phyloP scores from a whole-genome alignment of 2,329 filamentous ascomycete genomes.

The Rhynchosporium graminicola region DNA sequence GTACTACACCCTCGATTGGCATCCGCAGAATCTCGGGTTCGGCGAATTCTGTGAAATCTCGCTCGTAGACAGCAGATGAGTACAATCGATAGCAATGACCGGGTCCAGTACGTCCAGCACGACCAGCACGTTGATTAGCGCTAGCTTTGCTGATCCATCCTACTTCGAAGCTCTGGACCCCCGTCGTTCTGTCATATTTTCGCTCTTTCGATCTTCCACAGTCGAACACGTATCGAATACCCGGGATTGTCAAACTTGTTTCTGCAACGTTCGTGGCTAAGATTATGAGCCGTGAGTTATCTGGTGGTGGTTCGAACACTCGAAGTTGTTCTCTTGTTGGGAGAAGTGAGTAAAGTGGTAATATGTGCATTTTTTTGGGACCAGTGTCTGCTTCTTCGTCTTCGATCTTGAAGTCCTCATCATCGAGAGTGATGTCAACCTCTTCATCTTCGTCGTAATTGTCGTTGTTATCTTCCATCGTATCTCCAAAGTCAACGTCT shows the following conservation, averaged over 20 bases:
- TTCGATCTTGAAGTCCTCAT: slow-evolving; percentile 56
- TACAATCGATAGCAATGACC: slow-evolving; percentile 96
- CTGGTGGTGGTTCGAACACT: slow-evolving; percentile 83
- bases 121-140: slow-evolving; percentile 86
- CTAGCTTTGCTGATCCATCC: slow-evolving; percentile 98
- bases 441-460: slow-evolving; percentile 58
- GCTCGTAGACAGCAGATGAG: slow-evolving; percentile 89
- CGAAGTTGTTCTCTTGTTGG: slow-evolving; percentile 87
- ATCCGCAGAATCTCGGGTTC: slow-evolving; percentile 88
- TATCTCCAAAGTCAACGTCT: slow-evolving; percentile 79
- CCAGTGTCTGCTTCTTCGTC: slow-evolving; percentile 68
- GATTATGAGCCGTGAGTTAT: slow-evolving; percentile 81
- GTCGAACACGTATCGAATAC: slow-evolving; percentile 94
- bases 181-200: slow-evolving; percentile 81
- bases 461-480: slow-evolving; percentile 55
- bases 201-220: slow-evolving; percentile 91
- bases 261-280: slow-evolving; percentile 96
- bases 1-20: slow-evolving; percentile 87
- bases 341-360: slow-evolving; percentile 92
- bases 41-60: slow-evolving; percentile 82
- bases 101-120: slow-evolving; percentile 91
- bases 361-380: slow-evolving; percentile 75
- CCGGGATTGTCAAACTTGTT: slow-evolving; percentile 94
- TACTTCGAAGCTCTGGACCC: slow-evolving; percentile 93
- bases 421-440: slow-evolving; percentile 58